Evolutionary conservation across 179 eudicot genomes (phyloP).

Genomic region (Heliamphora ciliata): DNA sequence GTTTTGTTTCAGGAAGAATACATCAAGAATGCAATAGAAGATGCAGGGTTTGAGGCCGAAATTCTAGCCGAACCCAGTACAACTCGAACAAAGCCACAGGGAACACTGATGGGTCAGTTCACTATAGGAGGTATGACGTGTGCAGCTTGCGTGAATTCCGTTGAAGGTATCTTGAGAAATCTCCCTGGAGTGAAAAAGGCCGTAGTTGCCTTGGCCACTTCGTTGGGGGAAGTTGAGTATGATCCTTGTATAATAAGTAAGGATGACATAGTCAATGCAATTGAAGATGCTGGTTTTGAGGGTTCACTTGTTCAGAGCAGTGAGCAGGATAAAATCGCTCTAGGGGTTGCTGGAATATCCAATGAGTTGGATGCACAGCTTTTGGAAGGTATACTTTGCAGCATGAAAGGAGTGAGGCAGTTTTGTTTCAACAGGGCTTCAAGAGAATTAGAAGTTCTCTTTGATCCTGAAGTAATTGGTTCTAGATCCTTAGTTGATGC

Average conservation of each 20-base stretch:
- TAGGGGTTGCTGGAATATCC: constrained; percentile 56
- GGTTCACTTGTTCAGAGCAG: constrained; percentile 91
- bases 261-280: constrained; percentile 68
- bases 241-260: constrained; percentile 51
- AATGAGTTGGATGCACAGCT: constrained; percentile 49
- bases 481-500: constrained; percentile 68
- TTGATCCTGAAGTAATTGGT: constrained; percentile 81
- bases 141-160: constrained; percentile 91
- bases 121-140: constrained; percentile 97
- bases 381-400: constrained; percentile 58
- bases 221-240: constrained; percentile 86
- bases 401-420: constrained; percentile 63
- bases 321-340: constrained; percentile 65
- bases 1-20: constrained; percentile 64
- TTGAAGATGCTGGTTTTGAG: constrained; percentile 98
- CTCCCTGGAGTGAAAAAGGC: constrained; percentile 79
- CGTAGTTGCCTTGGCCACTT: constrained; percentile 73
- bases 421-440: constrained; percentile 43
- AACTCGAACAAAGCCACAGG: constrained; percentile 32
- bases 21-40: constrained; percentile 75
- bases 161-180: constrained; percentile 75
- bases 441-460: constrained; percentile 65
- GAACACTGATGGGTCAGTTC: constrained; percentile 76
- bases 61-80: constrained; percentile 52
- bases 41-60: constrained; percentile 98